These are phyloP conservation scores for Ogataea thermomethanolica DNA, from an alignment of 805 yeast genomes.

Conservation along the genomic window DNA sequence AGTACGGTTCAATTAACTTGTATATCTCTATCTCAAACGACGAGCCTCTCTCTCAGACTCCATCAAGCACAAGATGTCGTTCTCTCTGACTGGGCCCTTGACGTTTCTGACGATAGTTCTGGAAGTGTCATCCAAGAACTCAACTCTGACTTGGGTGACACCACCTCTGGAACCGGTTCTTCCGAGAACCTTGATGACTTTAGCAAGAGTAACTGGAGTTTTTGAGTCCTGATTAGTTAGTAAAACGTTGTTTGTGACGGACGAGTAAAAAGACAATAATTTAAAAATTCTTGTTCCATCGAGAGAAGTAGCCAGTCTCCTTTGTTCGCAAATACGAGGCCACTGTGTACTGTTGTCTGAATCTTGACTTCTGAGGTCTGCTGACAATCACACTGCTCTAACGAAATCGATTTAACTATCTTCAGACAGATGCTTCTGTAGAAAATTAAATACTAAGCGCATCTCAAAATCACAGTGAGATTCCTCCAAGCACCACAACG, in stretches of 20 bases:
- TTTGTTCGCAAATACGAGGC: too few relatives aligned
- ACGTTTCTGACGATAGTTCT: slow-evolving; percentile 97
- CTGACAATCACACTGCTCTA: too few relatives aligned
- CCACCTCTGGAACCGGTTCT: slow-evolving; percentile 99
- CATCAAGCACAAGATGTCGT: slow-evolving; percentile 98
- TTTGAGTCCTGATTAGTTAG: slow-evolving; percentile 45
- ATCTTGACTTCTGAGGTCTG: too few relatives aligned
- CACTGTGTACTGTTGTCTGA: too few relatives aligned
- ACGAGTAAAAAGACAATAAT: too few relatives aligned
- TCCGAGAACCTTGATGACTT: slow-evolving; percentile 98
- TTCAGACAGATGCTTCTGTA: too few relatives aligned
- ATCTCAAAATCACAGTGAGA: too few relatives aligned
- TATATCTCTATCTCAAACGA: slow-evolving; percentile 67
- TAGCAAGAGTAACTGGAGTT: slow-evolving; percentile 98
- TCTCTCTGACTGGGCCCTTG: slow-evolving; percentile 96
- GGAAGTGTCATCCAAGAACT: slow-evolving; percentile 91
- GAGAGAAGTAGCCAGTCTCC: too few relatives aligned
- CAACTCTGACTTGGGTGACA: slow-evolving; percentile 98
- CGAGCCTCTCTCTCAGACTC: slow-evolving; percentile 99
- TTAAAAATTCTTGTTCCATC: too few relatives aligned
- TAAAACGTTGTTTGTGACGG: background rate
- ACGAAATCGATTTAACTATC: too few relatives aligned
- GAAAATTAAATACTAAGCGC: too few relatives aligned
- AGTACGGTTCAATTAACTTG: slow-evolving; percentile 10
- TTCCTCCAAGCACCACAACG: too few relatives aligned